Conservation (phyloP, 2,329 filamentous ascomycete genomes). For the Grosmannia huntii region DNA sequence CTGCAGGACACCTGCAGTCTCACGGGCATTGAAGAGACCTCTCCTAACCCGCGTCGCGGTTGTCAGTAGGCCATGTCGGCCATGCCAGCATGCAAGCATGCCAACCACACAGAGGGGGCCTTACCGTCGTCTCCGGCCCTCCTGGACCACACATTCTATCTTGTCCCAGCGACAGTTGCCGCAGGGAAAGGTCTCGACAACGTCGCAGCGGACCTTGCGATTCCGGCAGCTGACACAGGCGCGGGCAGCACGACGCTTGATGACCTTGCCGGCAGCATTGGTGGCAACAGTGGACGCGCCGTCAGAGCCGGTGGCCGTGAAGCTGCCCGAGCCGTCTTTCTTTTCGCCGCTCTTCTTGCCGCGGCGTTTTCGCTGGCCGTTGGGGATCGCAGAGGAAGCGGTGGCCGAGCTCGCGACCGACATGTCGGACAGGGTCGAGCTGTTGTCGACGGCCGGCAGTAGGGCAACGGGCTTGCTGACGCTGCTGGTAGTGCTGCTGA, state of each 20-base stretch:
- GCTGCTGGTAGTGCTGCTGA: constrained; percentile 7
- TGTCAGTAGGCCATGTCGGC: background rate
- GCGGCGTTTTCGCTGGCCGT: constrained; percentile 7
- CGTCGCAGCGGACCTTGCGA: constrained; percentile 87
- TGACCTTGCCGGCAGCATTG: constrained; percentile 32
- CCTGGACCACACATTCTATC: constrained; percentile 62
- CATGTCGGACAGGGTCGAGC: background rate
- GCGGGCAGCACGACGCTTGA: constrained; percentile 77
- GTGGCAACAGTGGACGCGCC: constrained; percentile 15
- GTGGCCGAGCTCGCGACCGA: background rate
- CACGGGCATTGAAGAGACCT: constrained; percentile 11
- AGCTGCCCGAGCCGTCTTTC: constrained; percentile 4
- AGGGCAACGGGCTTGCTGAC: constrained; percentile 1
- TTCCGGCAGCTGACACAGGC: constrained; percentile 82
- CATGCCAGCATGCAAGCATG: background rate
- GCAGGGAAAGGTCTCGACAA: constrained; percentile 77
- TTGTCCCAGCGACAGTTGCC: constrained; percentile 77
- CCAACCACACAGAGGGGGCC: constrained; percentile 20
- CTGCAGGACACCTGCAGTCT: constrained; percentile 4
- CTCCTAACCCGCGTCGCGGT: constrained; percentile 2
- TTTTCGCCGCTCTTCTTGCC: constrained; percentile 10
- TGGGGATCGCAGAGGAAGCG: background rate
- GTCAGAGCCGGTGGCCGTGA: constrained; percentile 7
- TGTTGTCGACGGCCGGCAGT: background rate
- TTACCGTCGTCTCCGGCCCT: constrained; percentile 79